These are phyloP conservation scores for Plantago major DNA, from an alignment of 257 asterid species.

Conservation along the genomic window DNA sequence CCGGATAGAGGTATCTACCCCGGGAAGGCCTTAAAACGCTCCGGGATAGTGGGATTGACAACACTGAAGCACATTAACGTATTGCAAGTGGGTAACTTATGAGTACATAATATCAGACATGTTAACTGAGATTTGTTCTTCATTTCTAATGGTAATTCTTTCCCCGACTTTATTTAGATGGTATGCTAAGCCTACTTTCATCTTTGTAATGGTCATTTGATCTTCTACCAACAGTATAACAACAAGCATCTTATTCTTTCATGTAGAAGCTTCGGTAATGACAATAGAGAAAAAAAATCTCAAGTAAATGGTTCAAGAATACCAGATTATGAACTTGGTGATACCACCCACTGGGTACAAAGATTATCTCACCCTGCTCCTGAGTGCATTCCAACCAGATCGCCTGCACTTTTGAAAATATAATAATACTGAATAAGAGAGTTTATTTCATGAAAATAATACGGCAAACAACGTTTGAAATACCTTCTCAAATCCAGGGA, in stretches of 20 bases:
- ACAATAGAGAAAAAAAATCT: slow-evolving; percentile 2
- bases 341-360: slow-evolving; percentile 98
- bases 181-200: too few relatives aligned
- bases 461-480: slow-evolving; percentile 9
- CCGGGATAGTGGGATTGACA: too few relatives aligned
- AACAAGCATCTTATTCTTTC: background rate
- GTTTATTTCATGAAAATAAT: background rate
- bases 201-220: background rate
- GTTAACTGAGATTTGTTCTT: too few relatives aligned
- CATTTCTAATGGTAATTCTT: too few relatives aligned
- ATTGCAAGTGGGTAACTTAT: too few relatives aligned
- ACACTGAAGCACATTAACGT: too few relatives aligned
- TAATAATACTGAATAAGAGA: background rate
- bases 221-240: background rate
- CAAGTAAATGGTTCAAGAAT: slow-evolving; percentile 12
- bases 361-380: slow-evolving; percentile 72
- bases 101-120: too few relatives aligned
- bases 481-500: slow-evolving; percentile 83
- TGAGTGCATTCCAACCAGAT: slow-evolving; percentile 89
- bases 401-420: slow-evolving; percentile 42
- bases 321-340: slow-evolving; percentile 98
- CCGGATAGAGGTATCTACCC: too few relatives aligned
- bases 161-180: too few relatives aligned
- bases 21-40: too few relatives aligned
- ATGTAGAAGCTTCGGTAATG: background rate